These are phyloP conservation scores for Inga laurina DNA, from an alignment of 306 rosid genomes.

Conservation along the genomic window DNA sequence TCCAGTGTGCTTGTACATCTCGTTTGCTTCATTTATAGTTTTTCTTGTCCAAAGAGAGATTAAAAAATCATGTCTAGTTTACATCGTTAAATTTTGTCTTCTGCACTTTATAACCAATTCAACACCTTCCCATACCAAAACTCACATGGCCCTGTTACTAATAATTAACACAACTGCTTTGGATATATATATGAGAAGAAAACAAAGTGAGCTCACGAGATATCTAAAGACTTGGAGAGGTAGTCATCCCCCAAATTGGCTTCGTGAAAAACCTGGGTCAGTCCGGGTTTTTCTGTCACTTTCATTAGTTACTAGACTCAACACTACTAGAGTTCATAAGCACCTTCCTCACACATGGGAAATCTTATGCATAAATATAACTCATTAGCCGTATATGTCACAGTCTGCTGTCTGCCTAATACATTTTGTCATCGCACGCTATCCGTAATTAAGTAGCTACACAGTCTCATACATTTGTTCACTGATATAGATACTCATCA, in stretches of 20 bases:
- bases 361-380: not conserved
- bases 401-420: not conserved
- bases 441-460: not conserved
- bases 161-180: not conserved
- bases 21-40: not conserved
- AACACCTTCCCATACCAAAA: not conserved
- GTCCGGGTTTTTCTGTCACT: not conserved
- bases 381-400: not conserved
- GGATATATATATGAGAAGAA: not conserved
- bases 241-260: not conserved
- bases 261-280: slow-evolving; percentile 27
- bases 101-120: not conserved
- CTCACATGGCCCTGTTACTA: not conserved
- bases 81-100: not conserved
- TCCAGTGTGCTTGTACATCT: not conserved
- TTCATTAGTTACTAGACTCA: not conserved
- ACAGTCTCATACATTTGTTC: not conserved
- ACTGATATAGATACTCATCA: not conserved
- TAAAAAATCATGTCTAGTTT: not conserved
- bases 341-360: not conserved
- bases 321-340: slow-evolving; percentile 16
- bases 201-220: not conserved
- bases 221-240: not conserved
- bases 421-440: not conserved
- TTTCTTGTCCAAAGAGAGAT: not conserved